These are phyloP conservation scores for Nicotiana rustica DNA, from an alignment of 305 asterid species.

Conservation along the genomic window DNA sequence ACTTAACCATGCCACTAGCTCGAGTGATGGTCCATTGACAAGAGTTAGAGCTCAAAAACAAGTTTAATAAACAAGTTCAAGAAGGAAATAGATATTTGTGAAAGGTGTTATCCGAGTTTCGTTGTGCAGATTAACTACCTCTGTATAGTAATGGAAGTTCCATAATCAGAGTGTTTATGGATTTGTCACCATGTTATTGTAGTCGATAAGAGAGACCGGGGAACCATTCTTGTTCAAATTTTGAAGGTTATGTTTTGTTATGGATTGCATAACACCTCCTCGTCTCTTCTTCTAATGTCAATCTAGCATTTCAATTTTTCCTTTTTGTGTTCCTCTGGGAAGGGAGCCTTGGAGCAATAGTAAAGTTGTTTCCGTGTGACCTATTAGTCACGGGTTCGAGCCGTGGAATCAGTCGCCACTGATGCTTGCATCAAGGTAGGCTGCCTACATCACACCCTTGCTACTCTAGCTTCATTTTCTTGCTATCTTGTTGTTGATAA, in stretches of 20 bases:
- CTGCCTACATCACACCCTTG: too few relatives aligned
- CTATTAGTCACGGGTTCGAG: too few relatives aligned
- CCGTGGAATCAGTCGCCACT: too few relatives aligned
- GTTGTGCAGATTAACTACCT: background rate
- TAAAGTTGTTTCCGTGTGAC: too few relatives aligned
- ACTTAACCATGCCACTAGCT: background rate
- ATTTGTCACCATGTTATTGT: constrained; percentile 6
- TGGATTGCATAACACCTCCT: constrained; percentile 21
- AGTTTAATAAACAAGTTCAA: constrained; percentile 26
- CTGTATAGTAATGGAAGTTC: background rate
- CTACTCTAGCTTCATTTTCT: too few relatives aligned
- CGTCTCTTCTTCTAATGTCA: background rate
- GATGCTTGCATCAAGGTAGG: too few relatives aligned
- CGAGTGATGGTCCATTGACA: constrained; percentile 47
- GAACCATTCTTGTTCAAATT: background rate
- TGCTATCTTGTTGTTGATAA: too few relatives aligned
- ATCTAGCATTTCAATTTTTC: background rate
- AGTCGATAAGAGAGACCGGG: background rate
- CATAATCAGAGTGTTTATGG: background rate
- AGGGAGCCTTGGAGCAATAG: too few relatives aligned
- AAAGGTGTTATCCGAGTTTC: background rate
- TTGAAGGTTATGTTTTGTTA: constrained; percentile 14
- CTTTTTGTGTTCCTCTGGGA: background rate
- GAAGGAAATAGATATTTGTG: constrained; percentile 20
- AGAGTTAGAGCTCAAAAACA: constrained; percentile 47